Percentiles rank a stretch among this genome's conserved stretches.
phyloP scores from a whole-genome alignment of 164 flowering plant species.

The Stephania japonica region DNA sequence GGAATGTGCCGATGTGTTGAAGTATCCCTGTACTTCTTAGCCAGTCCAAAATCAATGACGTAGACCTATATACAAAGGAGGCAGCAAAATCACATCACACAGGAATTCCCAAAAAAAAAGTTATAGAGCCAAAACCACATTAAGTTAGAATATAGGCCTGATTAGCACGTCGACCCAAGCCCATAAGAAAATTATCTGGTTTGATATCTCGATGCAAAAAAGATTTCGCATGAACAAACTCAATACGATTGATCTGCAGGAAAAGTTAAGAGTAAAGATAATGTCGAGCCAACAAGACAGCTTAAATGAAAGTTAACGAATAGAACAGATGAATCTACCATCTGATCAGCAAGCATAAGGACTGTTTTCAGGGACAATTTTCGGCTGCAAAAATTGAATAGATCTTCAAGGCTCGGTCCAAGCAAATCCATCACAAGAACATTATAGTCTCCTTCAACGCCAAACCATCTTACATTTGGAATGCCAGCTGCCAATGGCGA shows the following conservation, averaged over 20 bases:
- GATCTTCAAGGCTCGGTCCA: slow-evolving; percentile 91
- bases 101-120: background rate
- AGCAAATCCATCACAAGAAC: slow-evolving; percentile 89
- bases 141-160: slow-evolving; percentile 38
- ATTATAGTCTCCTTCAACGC: slow-evolving; percentile 88
- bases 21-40: slow-evolving; percentile 57
- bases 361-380: slow-evolving; percentile 81
- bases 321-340: slow-evolving; percentile 33
- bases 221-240: slow-evolving; percentile 71
- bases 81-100: slow-evolving; percentile 8
- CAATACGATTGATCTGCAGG: slow-evolving; percentile 74
- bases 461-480: slow-evolving; percentile 90
- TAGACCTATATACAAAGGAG: slow-evolving; percentile 34
- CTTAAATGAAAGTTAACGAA: background rate
- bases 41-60: slow-evolving; percentile 54
- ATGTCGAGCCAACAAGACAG: background rate
- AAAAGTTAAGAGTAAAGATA: background rate
- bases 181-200: slow-evolving; percentile 94
- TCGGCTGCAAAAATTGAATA: slow-evolving; percentile 80
- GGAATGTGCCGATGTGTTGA: slow-evolving; percentile 69
- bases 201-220: slow-evolving; percentile 83
- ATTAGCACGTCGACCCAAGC: slow-evolving; percentile 83
- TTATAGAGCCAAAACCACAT: background rate
- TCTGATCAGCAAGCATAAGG: slow-evolving; percentile 95
- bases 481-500: slow-evolving; percentile 56